phyloP scores from a whole-genome alignment of 1,139 yeast species.

The Geotrichum histeridarum region DNA sequence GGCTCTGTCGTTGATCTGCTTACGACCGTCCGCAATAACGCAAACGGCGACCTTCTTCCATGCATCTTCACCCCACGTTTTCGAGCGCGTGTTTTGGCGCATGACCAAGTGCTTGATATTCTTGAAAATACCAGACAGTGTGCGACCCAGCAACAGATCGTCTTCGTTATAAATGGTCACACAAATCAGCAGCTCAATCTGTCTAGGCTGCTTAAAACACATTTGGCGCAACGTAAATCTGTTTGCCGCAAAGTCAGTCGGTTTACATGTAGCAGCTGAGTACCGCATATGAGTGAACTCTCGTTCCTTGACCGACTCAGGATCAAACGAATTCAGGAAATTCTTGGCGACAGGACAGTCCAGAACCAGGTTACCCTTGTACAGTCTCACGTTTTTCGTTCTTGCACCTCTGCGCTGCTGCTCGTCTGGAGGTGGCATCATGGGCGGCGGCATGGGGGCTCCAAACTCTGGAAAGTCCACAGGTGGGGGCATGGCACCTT shows the following conservation, averaged over 20 bases:
- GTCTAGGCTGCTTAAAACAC: slow-evolving; percentile 59
- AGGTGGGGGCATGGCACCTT: slow-evolving; percentile 7
- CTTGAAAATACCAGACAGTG: slow-evolving; percentile 71
- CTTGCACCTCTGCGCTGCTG: slow-evolving; percentile 39
- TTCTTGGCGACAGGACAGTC: slow-evolving; percentile 64
- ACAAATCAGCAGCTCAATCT: slow-evolving; percentile 68
- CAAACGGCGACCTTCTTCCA: slow-evolving; percentile 77
- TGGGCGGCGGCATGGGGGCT: slow-evolving; percentile 20
- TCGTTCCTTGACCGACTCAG: slow-evolving; percentile 46
- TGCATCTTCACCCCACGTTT: slow-evolving; percentile 69
- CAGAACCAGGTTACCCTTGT: slow-evolving; percentile 66
- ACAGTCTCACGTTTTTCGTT: slow-evolving; percentile 50
- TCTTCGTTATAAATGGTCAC: slow-evolving; percentile 79
- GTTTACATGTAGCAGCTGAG: slow-evolving; percentile 78
- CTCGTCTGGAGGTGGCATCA: slow-evolving; percentile 27
- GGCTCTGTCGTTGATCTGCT: slow-evolving; percentile 60
- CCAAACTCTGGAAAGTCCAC: slow-evolving; percentile 20
- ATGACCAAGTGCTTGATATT: slow-evolving; percentile 61
- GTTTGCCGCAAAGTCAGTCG: slow-evolving; percentile 51
- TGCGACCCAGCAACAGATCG: slow-evolving; percentile 64
- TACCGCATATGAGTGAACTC: slow-evolving; percentile 76
- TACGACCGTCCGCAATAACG: slow-evolving; percentile 74
- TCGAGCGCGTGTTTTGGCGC: slow-evolving; percentile 48
- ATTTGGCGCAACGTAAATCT: slow-evolving; percentile 64
- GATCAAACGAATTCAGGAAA: slow-evolving; percentile 41